Conservation (phyloP, 805 yeast species). For the Barnettozyma populi region DNA sequence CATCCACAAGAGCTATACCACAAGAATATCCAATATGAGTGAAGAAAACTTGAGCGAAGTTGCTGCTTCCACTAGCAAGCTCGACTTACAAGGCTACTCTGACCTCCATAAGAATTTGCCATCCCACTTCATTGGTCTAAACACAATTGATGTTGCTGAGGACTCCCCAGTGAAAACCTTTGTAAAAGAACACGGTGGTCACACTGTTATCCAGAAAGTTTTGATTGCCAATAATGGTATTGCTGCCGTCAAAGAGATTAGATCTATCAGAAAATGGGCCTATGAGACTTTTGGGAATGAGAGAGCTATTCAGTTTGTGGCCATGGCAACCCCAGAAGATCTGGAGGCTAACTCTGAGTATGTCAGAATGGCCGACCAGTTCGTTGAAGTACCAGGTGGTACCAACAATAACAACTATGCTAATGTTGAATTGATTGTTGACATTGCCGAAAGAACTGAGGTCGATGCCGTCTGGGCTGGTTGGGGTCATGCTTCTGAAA, state of each 20-base stretch:
- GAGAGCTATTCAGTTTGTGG: slow-evolving; percentile 87
- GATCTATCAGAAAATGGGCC: slow-evolving; percentile 98
- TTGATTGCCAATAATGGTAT: slow-evolving; percentile 98
- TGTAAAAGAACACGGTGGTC: slow-evolving; percentile 84
- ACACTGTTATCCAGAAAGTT: slow-evolving; percentile 84
- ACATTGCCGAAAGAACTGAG: slow-evolving; percentile 91
- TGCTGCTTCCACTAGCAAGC: slow-evolving; percentile 24
- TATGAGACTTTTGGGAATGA: slow-evolving; percentile 98
- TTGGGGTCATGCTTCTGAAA: slow-evolving; percentile 99
- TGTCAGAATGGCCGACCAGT: slow-evolving; percentile 98
- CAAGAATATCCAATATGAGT: slow-evolving; percentile 27
- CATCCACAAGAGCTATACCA: slow-evolving; percentile 1
- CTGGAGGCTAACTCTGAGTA: slow-evolving; percentile 95
- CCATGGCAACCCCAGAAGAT: slow-evolving; percentile 99
- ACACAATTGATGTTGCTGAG: slow-evolving; percentile 71
- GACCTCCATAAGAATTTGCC: slow-evolving; percentile 44
- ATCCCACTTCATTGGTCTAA: slow-evolving; percentile 74
- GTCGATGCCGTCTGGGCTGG: slow-evolving; percentile 99
- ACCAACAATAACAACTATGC: slow-evolving; percentile 98
- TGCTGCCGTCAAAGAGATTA: slow-evolving; percentile 97
- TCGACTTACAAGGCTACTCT: slow-evolving; percentile 29
- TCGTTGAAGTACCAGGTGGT: slow-evolving; percentile 98
- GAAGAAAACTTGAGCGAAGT: slow-evolving; percentile 37
- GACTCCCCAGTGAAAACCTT: slow-evolving; percentile 77
- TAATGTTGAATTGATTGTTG: slow-evolving; percentile 94